A percentile compares a stretch with the other conserved stretches of the same genome.
Evolutionary conservation across 345 rosid species (phyloP).

Genomic region (Barbarea vulgaris): DNA sequence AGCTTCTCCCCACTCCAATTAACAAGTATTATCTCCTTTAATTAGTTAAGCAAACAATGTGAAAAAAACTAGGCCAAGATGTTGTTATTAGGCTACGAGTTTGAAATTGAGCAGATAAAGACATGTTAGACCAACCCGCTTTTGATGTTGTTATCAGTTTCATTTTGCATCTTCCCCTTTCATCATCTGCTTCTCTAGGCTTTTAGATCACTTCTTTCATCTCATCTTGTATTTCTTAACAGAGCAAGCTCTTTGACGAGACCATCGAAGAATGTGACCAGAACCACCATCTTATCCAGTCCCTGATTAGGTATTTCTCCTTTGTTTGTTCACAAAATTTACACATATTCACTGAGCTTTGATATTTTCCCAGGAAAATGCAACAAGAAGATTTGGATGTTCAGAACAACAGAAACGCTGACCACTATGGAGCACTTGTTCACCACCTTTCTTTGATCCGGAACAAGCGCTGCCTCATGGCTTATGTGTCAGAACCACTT

Average conservation of each 20-base stretch:
- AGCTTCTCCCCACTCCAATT: too few relatives aligned
- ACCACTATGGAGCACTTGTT: constrained; percentile 82
- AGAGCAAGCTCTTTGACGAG: constrained; percentile 64
- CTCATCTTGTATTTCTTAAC: neutral
- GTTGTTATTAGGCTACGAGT: too few relatives aligned
- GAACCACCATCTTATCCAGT: constrained; percentile 61
- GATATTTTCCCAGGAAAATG: constrained; percentile 61
- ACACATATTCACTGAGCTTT: neutral
- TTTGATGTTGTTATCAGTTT: too few relatives aligned
- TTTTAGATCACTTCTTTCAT: neutral
- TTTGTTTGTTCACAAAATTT: neutral
- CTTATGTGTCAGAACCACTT: constrained; percentile 63
- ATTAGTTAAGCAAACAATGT: too few relatives aligned
- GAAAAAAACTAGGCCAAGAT: too few relatives aligned
- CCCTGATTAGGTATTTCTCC: constrained; percentile 53
- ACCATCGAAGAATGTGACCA: constrained; percentile 60
- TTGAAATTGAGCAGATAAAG: too few relatives aligned
- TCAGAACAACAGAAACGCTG: constrained; percentile 74
- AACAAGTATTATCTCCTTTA: too few relatives aligned
- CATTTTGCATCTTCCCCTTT: neutral
- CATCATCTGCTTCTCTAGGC: neutral
- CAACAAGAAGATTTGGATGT: constrained; percentile 86
- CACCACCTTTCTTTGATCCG: constrained; percentile 88
- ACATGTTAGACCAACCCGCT: too few relatives aligned
- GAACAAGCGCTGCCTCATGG: constrained; percentile 93